These are phyloP conservation scores for Gossypium arboreum DNA, from an alignment of 345 rosid genomes.

Conservation along the genomic window DNA sequence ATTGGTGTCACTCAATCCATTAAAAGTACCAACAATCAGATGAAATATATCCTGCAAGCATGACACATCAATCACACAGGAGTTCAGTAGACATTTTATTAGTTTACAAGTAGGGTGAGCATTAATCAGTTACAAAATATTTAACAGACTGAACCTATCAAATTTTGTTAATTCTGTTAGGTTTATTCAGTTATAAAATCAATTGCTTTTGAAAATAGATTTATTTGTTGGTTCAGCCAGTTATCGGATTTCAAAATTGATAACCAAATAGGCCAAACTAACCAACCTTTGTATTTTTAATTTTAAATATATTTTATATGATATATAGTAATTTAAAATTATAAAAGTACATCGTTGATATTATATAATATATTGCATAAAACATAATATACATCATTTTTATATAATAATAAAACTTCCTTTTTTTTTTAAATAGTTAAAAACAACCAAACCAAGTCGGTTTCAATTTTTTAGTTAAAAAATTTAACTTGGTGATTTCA, in stretches of 20 bases:
- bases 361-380: neutral
- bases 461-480: neutral
- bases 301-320: neutral
- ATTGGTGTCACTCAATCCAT: slow-evolving; percentile 72
- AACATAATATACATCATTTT: neutral
- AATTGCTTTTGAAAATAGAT: neutral
- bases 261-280: neutral
- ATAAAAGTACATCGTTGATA: neutral
- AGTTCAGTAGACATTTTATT: slow-evolving; percentile 13
- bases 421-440: neutral
- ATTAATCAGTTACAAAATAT: neutral
- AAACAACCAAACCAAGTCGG: neutral
- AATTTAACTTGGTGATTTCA: neutral
- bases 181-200: neutral
- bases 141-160: neutral
- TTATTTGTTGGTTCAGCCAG: neutral
- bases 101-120: neutral
- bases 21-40: slow-evolving; percentile 75
- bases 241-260: neutral
- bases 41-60: slow-evolving; percentile 77
- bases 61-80: slow-evolving; percentile 13
- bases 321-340: neutral
- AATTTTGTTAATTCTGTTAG: neutral
- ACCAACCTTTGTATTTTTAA: neutral
- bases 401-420: neutral